phyloP scores from a whole-genome alignment of 2,329 filamentous ascomycete species.

The Ophiostoma novo-ulmi region DNA sequence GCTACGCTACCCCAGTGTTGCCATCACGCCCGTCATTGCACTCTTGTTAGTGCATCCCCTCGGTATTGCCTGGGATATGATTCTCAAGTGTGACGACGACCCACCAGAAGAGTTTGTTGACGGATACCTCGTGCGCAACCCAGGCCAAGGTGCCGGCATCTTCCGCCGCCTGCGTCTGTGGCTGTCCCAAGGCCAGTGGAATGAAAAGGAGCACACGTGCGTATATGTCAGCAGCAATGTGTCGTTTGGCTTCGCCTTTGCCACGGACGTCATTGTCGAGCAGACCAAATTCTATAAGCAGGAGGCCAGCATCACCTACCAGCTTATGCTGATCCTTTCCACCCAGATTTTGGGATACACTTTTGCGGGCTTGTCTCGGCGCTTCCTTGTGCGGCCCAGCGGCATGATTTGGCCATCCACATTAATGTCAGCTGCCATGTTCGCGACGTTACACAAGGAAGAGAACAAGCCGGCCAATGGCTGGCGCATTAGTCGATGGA shows the following conservation, averaged over 20 bases:
- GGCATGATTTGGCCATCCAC: slow-evolving; percentile 92
- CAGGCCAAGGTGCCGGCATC: slow-evolving; percentile 28
- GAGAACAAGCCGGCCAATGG: slow-evolving; percentile 77
- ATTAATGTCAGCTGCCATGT: slow-evolving; percentile 84
- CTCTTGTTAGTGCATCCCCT: slow-evolving; percentile 79
- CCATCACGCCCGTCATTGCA: slow-evolving; percentile 83
- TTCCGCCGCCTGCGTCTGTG: slow-evolving; percentile 57
- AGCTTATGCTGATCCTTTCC: slow-evolving; percentile 75
- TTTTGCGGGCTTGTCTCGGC: slow-evolving; percentile 74
- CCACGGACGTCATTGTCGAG: slow-evolving; percentile 84
- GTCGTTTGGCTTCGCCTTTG: slow-evolving; percentile 83
- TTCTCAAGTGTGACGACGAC: slow-evolving; percentile 61
- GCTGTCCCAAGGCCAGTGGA: slow-evolving; percentile 77
- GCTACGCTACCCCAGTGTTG: slow-evolving; percentile 82
- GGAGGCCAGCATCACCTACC: slow-evolving; percentile 68
- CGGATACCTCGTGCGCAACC: slow-evolving; percentile 33
- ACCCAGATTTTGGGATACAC: slow-evolving; percentile 84
- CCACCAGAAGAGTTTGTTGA: slow-evolving; percentile 46
- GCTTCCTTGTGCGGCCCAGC: slow-evolving; percentile 76
- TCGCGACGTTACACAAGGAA: slow-evolving; percentile 76
- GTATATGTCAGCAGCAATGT: slow-evolving; percentile 89
- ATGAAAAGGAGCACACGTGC: slow-evolving; percentile 82
- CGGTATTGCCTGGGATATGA: slow-evolving; percentile 70
- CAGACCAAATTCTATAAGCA: slow-evolving; percentile 87
- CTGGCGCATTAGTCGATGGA: slow-evolving; percentile 77